Base-by-base conservation (phyloP, 441 rosid genomes). In the Brassica balearica region DNA sequence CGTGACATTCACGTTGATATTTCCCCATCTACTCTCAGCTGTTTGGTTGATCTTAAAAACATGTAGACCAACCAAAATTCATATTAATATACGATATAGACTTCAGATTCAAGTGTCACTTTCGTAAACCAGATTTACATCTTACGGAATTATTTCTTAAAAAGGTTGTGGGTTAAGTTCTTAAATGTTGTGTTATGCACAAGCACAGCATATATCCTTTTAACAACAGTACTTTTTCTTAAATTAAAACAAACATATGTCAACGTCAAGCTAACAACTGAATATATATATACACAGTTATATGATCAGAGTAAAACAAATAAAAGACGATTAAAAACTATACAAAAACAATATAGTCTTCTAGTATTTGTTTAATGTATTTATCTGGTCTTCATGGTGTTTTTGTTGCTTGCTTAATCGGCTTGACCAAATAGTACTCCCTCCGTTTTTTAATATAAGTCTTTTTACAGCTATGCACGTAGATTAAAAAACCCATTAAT, bases 1-100 rank as follows among this genome's bases (percentile, higher is more conserved):
- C 81, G 81, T 78, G 81, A 72, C 69, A 29, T 72, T 67, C 81
- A 78, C 81, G 32, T 78, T 72, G 69, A 48, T 61, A 61, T 15
- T 72, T 78, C 77, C 68, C 68, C 77, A 19, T 67, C 43, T 72
- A 17, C 63, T 65, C 73, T 72, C 43, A 7, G 69, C 69, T 73
- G 8, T 8, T 72, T 77, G 43, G 72, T 32, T 66, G 73, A 72
- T 77, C 72, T 12, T 8, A 56, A 8, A 4, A 27, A 71, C 76
- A 77, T 64, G 66, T 8, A 65, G 68, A 72, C 81, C 68, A 78
- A 66, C 43, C 64, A 59, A 27, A 19, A 17, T 68, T 61, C 43
- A 60, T 48, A 60, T 73, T 78, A 20, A 73, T 67, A 46, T 29
- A 60, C 51, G 68, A 72, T 59, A 22, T 72, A 66, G 69, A 78